These are phyloP conservation scores for Cyberlindnera amylophila DNA, from an alignment of 805 yeast species.

Conservation along the genomic window DNA sequence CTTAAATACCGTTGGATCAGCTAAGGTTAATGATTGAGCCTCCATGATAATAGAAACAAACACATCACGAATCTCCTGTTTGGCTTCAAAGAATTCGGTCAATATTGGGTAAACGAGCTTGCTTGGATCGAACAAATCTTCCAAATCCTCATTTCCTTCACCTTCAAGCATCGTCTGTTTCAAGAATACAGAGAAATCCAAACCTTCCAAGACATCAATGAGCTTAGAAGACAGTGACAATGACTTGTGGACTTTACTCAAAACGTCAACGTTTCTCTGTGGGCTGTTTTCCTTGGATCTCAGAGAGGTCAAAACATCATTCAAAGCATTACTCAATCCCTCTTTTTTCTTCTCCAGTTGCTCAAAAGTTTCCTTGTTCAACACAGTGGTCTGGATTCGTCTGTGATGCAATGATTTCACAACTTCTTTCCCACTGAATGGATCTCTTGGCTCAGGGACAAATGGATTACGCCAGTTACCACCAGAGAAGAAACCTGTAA, in stretches of 20 bases:
- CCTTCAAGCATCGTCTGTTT: slow-evolving; percentile 9
- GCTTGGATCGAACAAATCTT: slow-evolving; percentile 24
- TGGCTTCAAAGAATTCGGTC: slow-evolving; percentile 69
- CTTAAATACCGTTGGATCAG: slow-evolving; percentile 71
- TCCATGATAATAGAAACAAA: slow-evolving; percentile 58
- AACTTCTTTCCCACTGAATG: slow-evolving; percentile 27
- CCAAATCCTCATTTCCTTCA: slow-evolving; percentile 7
- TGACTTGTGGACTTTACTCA: slow-evolving; percentile 50
- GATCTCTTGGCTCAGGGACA: slow-evolving; percentile 35
- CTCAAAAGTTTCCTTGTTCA: slow-evolving; percentile 46
- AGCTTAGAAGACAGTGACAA: slow-evolving; percentile 46
- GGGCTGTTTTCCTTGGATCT: slow-evolving; percentile 36
- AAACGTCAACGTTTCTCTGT: slow-evolving; percentile 48
- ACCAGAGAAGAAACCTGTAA: slow-evolving; percentile 63
- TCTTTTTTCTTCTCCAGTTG: slow-evolving; percentile 34
- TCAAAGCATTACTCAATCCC: slow-evolving; percentile 36
- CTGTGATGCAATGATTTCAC: slow-evolving; percentile 20
- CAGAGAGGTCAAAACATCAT: slow-evolving; percentile 40
- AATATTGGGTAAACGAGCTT: slow-evolving; percentile 34
- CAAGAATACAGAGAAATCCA: slow-evolving; percentile 54
- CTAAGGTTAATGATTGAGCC: slow-evolving; percentile 63
- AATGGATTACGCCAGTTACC: slow-evolving; percentile 80
- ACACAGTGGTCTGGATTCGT: slow-evolving; percentile 38
- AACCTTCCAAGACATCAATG: slow-evolving; percentile 52
- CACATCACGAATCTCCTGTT: slow-evolving; percentile 66